These are phyloP conservation scores for Alternaria brassicicola DNA, from an alignment of 2,329 filamentous ascomycete genomes.

Conservation along the genomic window DNA sequence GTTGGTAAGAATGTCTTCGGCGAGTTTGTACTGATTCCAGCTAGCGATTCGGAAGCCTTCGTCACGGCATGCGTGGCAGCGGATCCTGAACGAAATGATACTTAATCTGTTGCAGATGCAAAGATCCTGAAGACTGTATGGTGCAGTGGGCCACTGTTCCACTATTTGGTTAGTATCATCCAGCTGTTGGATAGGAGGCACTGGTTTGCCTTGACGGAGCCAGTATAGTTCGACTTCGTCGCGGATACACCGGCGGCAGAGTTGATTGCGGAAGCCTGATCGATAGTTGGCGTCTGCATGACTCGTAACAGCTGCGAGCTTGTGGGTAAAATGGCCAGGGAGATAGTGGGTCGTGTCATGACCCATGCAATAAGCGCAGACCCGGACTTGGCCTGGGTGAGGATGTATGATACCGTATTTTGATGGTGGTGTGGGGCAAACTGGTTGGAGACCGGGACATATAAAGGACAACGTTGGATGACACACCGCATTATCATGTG, in stretches of 20 bases:
- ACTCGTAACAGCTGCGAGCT: neutral
- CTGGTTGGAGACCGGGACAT: neutral
- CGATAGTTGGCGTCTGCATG: neutral
- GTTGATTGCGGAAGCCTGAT: neutral
- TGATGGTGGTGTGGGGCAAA: neutral
- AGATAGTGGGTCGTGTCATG: neutral
- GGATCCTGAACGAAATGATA: neutral
- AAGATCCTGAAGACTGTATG: neutral
- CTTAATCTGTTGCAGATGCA: neutral
- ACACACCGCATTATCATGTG: neutral
- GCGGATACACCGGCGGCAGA: conserved; percentile 1
- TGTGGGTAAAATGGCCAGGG: neutral
- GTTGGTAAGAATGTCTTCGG: neutral
- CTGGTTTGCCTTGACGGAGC: neutral
- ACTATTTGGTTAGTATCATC: neutral
- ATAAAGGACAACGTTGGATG: neutral
- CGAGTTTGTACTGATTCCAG: neutral
- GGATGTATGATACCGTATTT: neutral
- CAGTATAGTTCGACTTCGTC: conserved; percentile 10
- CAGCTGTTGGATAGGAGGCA: neutral
- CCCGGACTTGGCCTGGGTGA: neutral
- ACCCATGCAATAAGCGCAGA: neutral
- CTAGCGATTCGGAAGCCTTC: neutral
- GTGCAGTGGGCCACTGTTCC: neutral
- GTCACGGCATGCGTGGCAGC: neutral